These are phyloP conservation scores for Cyclocybe cylindracea DNA, from an alignment of 768 basidiomycete genomes.

Conservation along the genomic window DNA sequence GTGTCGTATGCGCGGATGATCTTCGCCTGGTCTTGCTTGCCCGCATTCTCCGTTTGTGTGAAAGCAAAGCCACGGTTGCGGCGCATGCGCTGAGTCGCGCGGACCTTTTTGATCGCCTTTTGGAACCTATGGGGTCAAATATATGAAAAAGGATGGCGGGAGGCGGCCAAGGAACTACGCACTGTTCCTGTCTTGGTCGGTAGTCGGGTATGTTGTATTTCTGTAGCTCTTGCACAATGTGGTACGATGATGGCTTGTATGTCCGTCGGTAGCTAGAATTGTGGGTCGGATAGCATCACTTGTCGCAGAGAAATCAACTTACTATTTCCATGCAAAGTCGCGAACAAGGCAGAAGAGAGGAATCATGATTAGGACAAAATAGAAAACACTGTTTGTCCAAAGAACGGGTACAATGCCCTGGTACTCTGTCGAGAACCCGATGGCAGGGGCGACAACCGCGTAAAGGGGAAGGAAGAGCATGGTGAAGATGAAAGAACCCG, in stretches of 20 bases:
- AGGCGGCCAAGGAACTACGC: constrained; percentile 28
- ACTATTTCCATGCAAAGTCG: constrained; percentile 99
- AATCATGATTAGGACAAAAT: constrained; percentile 82
- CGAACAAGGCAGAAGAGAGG: constrained; percentile 84
- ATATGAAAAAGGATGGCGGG: constrained; percentile 1
- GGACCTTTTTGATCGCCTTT: constrained; percentile 99
- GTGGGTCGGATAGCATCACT: constrained; percentile 9
- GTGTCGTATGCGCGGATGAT: constrained; percentile 89
- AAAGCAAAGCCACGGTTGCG: constrained; percentile 97
- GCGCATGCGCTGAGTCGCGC: constrained; percentile 97
- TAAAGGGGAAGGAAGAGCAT: constrained; percentile 95
- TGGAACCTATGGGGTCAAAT: constrained; percentile 68
- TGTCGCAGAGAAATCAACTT: constrained; percentile 31
- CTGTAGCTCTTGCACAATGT: constrained; percentile 98
- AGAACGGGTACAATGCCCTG: constrained; percentile 84
- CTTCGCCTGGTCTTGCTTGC: constrained; percentile 84
- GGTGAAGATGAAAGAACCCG: constrained; percentile 96
- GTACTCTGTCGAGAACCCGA: constrained; percentile 92
- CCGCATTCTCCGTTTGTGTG: constrained; percentile 89
- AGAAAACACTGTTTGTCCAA: constrained; percentile 89
- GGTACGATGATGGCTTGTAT: constrained; percentile 90
- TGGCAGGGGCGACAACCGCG: constrained; percentile 78
- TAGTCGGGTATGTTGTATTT: constrained; percentile 98
- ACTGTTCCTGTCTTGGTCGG: constrained; percentile 97
- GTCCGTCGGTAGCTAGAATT: constrained; percentile 80